Percentiles rank a stretch among this genome's conserved stretches.
Conservation (phyloP, 2,329 filamentous ascomycete genomes). For the Trichoderma sp. region DNA sequence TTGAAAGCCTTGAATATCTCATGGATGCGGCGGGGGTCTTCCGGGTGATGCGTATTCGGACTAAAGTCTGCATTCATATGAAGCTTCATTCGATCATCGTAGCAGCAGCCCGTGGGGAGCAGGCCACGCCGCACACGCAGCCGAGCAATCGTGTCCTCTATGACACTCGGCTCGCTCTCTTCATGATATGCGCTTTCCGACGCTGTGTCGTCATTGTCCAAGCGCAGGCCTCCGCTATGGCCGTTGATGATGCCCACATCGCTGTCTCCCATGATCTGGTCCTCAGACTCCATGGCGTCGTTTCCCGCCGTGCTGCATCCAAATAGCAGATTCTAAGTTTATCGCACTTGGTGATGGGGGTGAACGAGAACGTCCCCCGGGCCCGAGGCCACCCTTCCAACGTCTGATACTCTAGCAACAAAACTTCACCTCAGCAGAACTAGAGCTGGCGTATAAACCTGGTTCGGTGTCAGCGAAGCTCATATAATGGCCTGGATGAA, state of each 20-base stretch:
- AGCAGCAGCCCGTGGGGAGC: constrained; percentile 76
- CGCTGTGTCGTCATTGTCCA: constrained; percentile 37
- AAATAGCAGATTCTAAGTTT: neutral
- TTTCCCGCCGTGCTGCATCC: constrained; percentile 27
- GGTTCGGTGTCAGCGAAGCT: neutral
- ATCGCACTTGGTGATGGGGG: neutral
- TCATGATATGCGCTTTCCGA: constrained; percentile 40
- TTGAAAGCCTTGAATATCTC: constrained; percentile 91
- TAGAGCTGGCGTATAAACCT: neutral
- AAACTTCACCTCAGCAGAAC: neutral
- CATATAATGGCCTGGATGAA: neutral
- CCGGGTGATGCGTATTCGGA: constrained; percentile 79
- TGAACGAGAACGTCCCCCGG: neutral
- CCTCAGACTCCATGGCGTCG: constrained; percentile 45
- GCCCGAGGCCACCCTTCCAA: constrained; percentile 3
- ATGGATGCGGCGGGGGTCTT: constrained; percentile 89
- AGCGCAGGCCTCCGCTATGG: constrained; percentile 20
- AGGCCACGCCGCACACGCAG: constrained; percentile 49
- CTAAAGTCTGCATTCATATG: constrained; percentile 83
- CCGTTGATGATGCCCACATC: constrained; percentile 34
- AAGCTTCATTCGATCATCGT: constrained; percentile 93
- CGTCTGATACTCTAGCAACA: neutral
- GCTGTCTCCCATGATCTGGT: constrained; percentile 48
- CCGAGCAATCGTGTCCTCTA: constrained; percentile 42
- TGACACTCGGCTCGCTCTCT: constrained; percentile 41